Percentiles rank a stretch among this genome's conserved stretches.
These are phyloP conservation scores for Suillus lakei DNA, from an alignment of 768 basidiomycete species.

Conservation along the genomic window DNA sequence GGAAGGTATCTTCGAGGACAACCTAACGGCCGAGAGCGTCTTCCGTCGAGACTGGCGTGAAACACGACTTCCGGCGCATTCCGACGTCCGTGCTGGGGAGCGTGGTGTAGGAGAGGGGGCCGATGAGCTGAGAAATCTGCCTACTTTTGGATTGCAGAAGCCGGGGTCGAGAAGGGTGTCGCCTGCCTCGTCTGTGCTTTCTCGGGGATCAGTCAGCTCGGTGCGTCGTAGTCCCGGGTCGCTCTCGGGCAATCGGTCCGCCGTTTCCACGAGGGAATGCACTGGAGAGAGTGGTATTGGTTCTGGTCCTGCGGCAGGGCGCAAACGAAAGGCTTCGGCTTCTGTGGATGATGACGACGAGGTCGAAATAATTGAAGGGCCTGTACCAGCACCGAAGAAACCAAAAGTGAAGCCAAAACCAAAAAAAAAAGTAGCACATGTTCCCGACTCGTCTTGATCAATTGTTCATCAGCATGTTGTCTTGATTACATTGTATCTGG, in stretches of 20 bases:
- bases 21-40: conserved; percentile 60
- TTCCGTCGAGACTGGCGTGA: conserved; percentile 83
- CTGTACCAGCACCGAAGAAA: conserved; percentile 40
- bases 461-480: neutral
- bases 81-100: conserved; percentile 21
- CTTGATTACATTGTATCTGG: neutral
- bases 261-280: conserved; percentile 53
- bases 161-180: conserved; percentile 44
- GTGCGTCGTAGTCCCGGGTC: conserved; percentile 56
- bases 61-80: conserved; percentile 47
- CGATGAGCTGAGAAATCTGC: conserved; percentile 35
- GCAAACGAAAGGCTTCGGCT: conserved; percentile 58
- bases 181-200: conserved; percentile 55
- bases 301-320: conserved; percentile 4
- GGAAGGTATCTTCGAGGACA: conserved; percentile 68
- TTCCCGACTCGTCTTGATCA: neutral
- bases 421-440: conserved; percentile 44
- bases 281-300: conserved; percentile 13
- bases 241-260: conserved; percentile 42
- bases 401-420: conserved; percentile 41
- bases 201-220: conserved; percentile 38
- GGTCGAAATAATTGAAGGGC: conserved; percentile 55
- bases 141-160: conserved; percentile 23
- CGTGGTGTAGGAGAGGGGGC: conserved; percentile 27
- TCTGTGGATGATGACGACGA: conserved; percentile 55